Conservation (phyloP, 2,329 filamentous ascomycete genomes). For the Ascochyta pisi region DNA sequence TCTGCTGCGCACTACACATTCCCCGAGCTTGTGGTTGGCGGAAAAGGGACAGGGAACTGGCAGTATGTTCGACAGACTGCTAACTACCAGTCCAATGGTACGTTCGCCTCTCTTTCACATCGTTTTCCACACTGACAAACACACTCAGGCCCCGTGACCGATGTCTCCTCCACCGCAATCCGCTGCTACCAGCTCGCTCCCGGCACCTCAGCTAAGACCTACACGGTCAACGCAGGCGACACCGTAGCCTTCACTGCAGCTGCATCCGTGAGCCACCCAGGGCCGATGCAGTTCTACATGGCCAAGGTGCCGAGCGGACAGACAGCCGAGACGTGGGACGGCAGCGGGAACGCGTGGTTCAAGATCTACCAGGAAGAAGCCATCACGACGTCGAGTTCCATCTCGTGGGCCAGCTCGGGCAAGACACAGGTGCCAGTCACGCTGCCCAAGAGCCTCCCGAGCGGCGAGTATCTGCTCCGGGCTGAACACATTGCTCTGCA, state of each 20-base stretch:
- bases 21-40: slow-evolving; percentile 36
- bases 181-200: slow-evolving; percentile 40
- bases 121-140: background rate
- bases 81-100: slow-evolving; percentile 47
- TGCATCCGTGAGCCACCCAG: slow-evolving; percentile 39
- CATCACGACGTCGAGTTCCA: slow-evolving; percentile 4
- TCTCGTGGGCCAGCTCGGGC: background rate
- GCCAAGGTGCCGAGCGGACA: slow-evolving; percentile 45
- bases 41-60: slow-evolving; percentile 36
- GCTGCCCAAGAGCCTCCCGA: slow-evolving; percentile 50
- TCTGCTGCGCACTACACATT: slow-evolving; percentile 45
- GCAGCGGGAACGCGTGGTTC: slow-evolving; percentile 47
- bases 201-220: slow-evolving; percentile 20
- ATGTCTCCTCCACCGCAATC: slow-evolving; percentile 31
- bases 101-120: too few species aligned
- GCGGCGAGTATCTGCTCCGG: slow-evolving; percentile 55
- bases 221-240: slow-evolving; percentile 34
- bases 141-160: slow-evolving; percentile 24
- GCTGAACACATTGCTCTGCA: slow-evolving; percentile 58
- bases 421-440: slow-evolving; percentile 38
- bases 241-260: slow-evolving; percentile 41
- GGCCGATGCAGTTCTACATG: slow-evolving; percentile 48
- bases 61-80: slow-evolving; percentile 42
- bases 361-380: slow-evolving; percentile 36
- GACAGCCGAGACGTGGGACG: slow-evolving; percentile 42